phyloP scores from a whole-genome alignment of 1,284 basidiomycete genomes.

The Cutaneotrichosporon sp. region DNA sequence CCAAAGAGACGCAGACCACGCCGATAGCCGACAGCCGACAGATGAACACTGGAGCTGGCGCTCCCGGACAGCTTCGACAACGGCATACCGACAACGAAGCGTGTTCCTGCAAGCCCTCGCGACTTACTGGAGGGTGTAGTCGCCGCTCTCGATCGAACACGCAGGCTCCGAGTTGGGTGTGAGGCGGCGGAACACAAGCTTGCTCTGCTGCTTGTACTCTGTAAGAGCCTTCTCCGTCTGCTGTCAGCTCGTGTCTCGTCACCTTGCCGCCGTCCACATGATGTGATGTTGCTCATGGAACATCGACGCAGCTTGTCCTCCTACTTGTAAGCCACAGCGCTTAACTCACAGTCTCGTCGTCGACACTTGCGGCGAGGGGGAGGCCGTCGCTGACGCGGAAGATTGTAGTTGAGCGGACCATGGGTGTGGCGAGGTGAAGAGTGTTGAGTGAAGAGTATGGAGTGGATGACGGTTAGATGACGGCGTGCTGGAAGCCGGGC shows the following conservation, averaged over 20 bases:
- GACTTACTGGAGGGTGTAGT: slow-evolving; percentile 82
- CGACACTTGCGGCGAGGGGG: slow-evolving; percentile 87
- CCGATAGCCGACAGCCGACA: no score
- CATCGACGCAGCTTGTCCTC: no score
- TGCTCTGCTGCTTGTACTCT: slow-evolving; percentile 97
- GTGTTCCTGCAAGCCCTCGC: no score
- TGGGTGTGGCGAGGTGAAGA: slow-evolving; percentile 39
- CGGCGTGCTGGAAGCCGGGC: no score
- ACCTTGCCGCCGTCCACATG: no score
- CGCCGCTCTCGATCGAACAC: slow-evolving; percentile 94
- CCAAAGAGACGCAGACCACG: no score
- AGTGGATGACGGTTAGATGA: neutral
- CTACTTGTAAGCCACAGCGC: neutral
- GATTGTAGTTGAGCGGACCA: slow-evolving; percentile 89
- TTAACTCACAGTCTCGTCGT: slow-evolving; percentile 76
- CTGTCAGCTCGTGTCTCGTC: neutral
- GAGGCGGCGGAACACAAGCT: slow-evolving; percentile 90
- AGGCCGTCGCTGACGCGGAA: slow-evolving; percentile 86
- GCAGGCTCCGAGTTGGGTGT: slow-evolving; percentile 88
- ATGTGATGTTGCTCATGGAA: no score
- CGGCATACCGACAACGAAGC: no score
- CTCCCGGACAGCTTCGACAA: no score
- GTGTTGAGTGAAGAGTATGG: neutral
- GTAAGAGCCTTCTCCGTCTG: slow-evolving; percentile 88
- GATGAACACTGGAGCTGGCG: no score